Evolutionary conservation across 2,329 filamentous ascomycete species (phyloP).

Genomic region (Aspergillus novoparasiticus): DNA sequence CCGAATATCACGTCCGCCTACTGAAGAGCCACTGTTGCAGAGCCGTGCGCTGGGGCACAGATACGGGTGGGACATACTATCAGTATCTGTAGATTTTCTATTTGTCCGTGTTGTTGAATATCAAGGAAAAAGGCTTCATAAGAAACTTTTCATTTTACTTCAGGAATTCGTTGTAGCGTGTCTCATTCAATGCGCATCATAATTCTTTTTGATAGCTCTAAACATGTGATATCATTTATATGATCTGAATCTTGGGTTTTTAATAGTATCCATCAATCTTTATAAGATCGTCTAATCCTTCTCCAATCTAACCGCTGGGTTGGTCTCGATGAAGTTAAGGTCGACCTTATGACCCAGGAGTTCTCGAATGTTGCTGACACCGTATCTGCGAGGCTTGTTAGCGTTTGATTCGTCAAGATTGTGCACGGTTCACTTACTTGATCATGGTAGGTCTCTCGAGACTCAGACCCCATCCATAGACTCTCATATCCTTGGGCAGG

Average conservation of each 20-base stretch:
- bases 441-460: slow-evolving; percentile 98
- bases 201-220: slow-evolving; percentile 8
- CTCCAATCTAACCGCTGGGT: slow-evolving; percentile 86
- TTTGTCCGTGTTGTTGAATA: neutral
- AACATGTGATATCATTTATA: slow-evolving; percentile 4
- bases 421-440: slow-evolving; percentile 62
- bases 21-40: slow-evolving; percentile 66
- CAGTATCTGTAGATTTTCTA: slow-evolving; percentile 4
- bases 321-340: slow-evolving; percentile 86
- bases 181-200: slow-evolving; percentile 8
- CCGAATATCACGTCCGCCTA: slow-evolving; percentile 50
- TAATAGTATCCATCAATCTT: slow-evolving; percentile 22
- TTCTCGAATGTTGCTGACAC: slow-evolving; percentile 87
- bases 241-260: slow-evolving; percentile 11
- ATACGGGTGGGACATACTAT: slow-evolving; percentile 64
- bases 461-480: slow-evolving; percentile 91
- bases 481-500: slow-evolving; percentile 83
- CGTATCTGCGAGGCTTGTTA: slow-evolving; percentile 52
- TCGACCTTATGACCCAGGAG: slow-evolving; percentile 94
- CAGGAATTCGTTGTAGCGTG: neutral
- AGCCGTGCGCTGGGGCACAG: slow-evolving; percentile 65
- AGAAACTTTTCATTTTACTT: neutral
- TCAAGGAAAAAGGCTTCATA: neutral
- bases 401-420: neutral
- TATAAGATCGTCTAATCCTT: slow-evolving; percentile 63